Percentiles rank a stretch among this genome's conserved stretches.
Evolutionary conservation across 139 green algal genomes (phyloP).

Genomic region (Chlamydomonas eustigma): DNA sequence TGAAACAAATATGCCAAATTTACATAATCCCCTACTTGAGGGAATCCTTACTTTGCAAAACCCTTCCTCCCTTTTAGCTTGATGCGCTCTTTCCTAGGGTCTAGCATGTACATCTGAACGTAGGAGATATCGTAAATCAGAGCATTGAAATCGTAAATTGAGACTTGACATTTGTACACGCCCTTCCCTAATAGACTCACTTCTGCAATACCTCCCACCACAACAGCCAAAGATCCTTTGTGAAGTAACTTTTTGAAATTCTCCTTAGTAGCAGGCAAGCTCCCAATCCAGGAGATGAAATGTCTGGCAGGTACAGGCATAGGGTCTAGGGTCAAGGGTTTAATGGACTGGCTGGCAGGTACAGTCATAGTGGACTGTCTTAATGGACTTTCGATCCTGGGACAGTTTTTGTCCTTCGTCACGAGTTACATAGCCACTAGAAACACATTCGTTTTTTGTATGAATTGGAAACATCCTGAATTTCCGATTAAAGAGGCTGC

Average conservation of each 20-base stretch:
- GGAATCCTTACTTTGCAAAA: constrained; percentile 21
- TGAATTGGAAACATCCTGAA: too few species aligned
- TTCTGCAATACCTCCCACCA: constrained; percentile 32
- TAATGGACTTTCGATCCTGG: background rate
- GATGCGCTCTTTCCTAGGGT: constrained; percentile 33
- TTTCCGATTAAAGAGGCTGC: too few species aligned
- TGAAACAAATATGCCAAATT: too few species aligned
- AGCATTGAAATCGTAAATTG: too few species aligned
- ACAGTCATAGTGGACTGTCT: background rate
- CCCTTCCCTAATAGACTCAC: too few species aligned
- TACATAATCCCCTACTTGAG: too few species aligned
- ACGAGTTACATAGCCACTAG: too few species aligned
- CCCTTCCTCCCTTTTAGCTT: constrained; percentile 38
- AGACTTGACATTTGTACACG: too few species aligned
- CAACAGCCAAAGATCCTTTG: constrained; percentile 33
- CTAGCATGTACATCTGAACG: constrained; percentile 34
- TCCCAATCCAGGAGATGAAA: constrained; percentile 44
- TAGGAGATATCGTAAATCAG: background rate
- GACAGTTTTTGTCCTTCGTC: too few species aligned
- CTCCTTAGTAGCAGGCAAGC: constrained; percentile 25
- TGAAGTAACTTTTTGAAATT: constrained; percentile 42
- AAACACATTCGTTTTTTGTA: too few species aligned
- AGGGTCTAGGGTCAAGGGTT: background rate
- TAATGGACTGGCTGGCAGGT: background rate
- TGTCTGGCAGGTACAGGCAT: background rate